Base-by-base conservation (phyloP, 148 eudicot genomes). In the Vaccinium darrowii region DNA sequence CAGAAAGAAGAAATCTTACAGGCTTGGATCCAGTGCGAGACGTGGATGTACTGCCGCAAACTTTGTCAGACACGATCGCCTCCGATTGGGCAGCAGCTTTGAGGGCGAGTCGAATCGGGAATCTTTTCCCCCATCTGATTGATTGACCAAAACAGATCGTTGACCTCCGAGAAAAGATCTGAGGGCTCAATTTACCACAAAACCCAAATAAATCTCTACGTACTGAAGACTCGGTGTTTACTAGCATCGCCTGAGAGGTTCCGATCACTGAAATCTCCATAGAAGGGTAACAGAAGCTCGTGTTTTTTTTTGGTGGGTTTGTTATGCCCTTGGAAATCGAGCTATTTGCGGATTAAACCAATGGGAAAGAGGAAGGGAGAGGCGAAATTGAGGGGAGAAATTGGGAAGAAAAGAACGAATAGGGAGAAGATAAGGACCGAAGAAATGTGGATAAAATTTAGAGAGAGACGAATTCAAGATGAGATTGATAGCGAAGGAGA, bases 251-350 rank as follows among this genome's bases (percentile, higher is more conserved):
- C 89, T 86, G 90, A 50, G 91, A 86, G 87, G 57, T 87, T 74
- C 86, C 91, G 54, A 88, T 86, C 27, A 86, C 88, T n/a, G 92
- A 89, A 60, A 89, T 67, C 85, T 82, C 85, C 88, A 86, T 86
- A 2, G 78, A 39, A 23, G 6, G 7, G 33, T 25, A 27, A 43
- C 47, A 43, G 47, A 43, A 43, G 6, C 0, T 43, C 5, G 47
- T 43, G 47, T 43, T 43, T 43, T 43, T n/a, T 43, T 43, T 43
- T 43, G 39, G 39, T 43, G 47, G 47, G 11, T n/a, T 82, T 7
- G n/a, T 23, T 47, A 47, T 8, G 21, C 78, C 30, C 51, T 19
- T 4, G 51, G 30, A 82, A 50, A 13, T 30, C 25, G 47, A 49
- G 27, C 10, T n/a, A 67, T 25, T 69, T 18, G 27, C 60, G 76